Conservation (phyloP, 2,329 filamentous ascomycete genomes). For the Cladophialophora yegresii region DNA sequence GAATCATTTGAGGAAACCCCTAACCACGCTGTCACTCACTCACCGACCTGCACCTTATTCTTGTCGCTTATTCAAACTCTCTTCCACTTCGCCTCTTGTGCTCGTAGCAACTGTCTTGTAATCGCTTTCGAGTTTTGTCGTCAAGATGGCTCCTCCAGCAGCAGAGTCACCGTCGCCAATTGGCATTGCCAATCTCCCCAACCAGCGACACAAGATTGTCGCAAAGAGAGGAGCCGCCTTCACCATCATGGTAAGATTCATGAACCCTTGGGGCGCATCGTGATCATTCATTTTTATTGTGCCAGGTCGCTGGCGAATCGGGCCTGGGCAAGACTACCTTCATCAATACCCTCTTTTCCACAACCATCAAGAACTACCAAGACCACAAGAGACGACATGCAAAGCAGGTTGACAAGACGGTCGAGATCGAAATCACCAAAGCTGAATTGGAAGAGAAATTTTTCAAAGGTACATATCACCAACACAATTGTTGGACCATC, state of each 20-base stretch:
- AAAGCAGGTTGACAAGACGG: slow-evolving; percentile 99
- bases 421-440: slow-evolving; percentile 99
- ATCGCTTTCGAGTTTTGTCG: slow-evolving; percentile 5
- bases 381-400: slow-evolving; percentile 98
- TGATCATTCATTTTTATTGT: slow-evolving; percentile 19
- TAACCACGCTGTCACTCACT: slow-evolving; percentile 9
- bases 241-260: slow-evolving; percentile 85
- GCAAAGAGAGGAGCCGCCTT: slow-evolving; percentile 91
- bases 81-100: slow-evolving; percentile 2
- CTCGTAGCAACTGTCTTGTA: slow-evolving; percentile 20
- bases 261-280: background rate
- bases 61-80: slow-evolving; percentile 9
- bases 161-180: slow-evolving; percentile 65
- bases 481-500: slow-evolving; percentile 16
- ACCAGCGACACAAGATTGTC: slow-evolving; percentile 73
- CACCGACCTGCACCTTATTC: slow-evolving; percentile 2
- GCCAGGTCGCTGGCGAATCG: slow-evolving; percentile 93
- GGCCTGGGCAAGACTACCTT: slow-evolving; percentile 99
- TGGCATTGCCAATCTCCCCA: slow-evolving; percentile 73
- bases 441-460: slow-evolving; percentile 99
- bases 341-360: slow-evolving; percentile 99
- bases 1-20: slow-evolving; percentile 16
- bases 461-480: slow-evolving; percentile 79
- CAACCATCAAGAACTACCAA: slow-evolving; percentile 99
- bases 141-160: slow-evolving; percentile 49